phyloP scores from a whole-genome alignment of 2,329 filamentous ascomycete genomes.

The Verticillium tricorpus region DNA sequence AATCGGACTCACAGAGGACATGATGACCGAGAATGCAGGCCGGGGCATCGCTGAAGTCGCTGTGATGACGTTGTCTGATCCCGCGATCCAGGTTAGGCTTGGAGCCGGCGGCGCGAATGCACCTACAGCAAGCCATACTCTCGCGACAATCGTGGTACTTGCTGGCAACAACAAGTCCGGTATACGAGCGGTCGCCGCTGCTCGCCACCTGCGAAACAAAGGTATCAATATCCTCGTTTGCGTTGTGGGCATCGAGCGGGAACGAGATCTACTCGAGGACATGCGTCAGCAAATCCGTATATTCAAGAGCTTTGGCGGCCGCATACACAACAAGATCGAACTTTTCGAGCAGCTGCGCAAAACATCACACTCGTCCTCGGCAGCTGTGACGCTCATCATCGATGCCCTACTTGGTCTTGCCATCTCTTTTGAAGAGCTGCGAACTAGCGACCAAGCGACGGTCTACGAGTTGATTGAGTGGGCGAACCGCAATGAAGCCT shows the following conservation, averaged over 20 bases:
- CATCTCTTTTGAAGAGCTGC: slow-evolving; percentile 81
- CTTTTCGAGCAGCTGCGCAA: slow-evolving; percentile 57
- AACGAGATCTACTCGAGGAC: slow-evolving; percentile 74
- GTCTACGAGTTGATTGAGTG: slow-evolving; percentile 90
- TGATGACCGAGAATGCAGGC: slow-evolving; percentile 89
- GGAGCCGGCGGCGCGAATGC: slow-evolving; percentile 30
- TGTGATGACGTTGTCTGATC: slow-evolving; percentile 61
- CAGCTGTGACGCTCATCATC: slow-evolving; percentile 71
- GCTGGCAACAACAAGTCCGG: slow-evolving; percentile 94
- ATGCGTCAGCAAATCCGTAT: slow-evolving; percentile 78
- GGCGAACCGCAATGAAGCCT: slow-evolving; percentile 83
- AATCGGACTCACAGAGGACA: slow-evolving; percentile 79
- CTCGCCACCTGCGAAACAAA: slow-evolving; percentile 80
- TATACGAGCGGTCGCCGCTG: slow-evolving; percentile 77
- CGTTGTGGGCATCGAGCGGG: slow-evolving; percentile 78
- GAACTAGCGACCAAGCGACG: slow-evolving; percentile 74
- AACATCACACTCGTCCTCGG: slow-evolving; percentile 16
- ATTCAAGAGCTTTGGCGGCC: slow-evolving; percentile 78
- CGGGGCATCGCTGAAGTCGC: slow-evolving; percentile 84
- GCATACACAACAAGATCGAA: slow-evolving; percentile 58
- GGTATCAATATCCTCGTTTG: slow-evolving; percentile 77
- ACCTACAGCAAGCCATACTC: slow-evolving; percentile 17
- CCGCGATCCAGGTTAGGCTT: slow-evolving; percentile 51
- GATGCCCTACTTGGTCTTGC: slow-evolving; percentile 87
- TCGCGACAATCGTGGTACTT: slow-evolving; percentile 62